Conservation (phyloP, 352 stramenopile species). For the Phytophthora parvispora region DNA sequence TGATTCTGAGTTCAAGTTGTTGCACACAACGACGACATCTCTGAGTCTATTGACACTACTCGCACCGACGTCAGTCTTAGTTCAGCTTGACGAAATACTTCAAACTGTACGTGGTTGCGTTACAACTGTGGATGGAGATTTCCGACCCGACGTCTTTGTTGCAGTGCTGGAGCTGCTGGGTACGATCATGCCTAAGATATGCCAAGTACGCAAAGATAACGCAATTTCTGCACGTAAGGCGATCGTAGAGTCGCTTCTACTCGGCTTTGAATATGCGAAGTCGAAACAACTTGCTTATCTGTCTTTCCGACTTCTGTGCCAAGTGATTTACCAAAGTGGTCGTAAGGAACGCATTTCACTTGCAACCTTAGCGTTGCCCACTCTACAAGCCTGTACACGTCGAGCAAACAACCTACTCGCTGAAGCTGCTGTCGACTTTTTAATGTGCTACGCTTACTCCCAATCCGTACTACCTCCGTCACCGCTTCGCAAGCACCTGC, state of each 20-base stretch:
- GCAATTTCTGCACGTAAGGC: conserved; percentile 32
- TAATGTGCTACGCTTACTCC: conserved; percentile 81
- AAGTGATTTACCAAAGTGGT: conserved; percentile 64
- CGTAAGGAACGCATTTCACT: conserved; percentile 53
- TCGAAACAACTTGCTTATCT: conserved; percentile 72
- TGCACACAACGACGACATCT: conserved; percentile 65
- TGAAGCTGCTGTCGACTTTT: conserved; percentile 80
- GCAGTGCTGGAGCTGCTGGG: conserved; percentile 76
- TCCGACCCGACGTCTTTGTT: conserved; percentile 70
- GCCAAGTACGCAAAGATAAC: conserved; percentile 8
- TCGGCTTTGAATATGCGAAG: conserved; percentile 67
- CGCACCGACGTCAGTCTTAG: conserved; percentile 49
- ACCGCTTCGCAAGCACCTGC: conserved; percentile 31
- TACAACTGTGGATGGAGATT: conserved; percentile 71
- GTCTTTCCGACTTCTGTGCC: conserved; percentile 72
- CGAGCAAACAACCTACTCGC: conserved; percentile 57
- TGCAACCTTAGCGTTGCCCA: conserved; percentile 58
- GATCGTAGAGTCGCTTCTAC: conserved; percentile 59
- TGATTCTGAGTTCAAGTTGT: conserved; percentile 65
- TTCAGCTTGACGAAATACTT: conserved; percentile 46
- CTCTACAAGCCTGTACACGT: conserved; percentile 52
- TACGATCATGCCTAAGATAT: conserved; percentile 48
- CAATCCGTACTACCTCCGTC: conserved; percentile 53
- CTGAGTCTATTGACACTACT: conserved; percentile 69
- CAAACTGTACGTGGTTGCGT: conserved; percentile 55